Percentiles rank a stretch among this genome's conserved stretches.
Conservation (phyloP, 176 grass and related monocot genomes). For the Oryza brachyantha region DNA sequence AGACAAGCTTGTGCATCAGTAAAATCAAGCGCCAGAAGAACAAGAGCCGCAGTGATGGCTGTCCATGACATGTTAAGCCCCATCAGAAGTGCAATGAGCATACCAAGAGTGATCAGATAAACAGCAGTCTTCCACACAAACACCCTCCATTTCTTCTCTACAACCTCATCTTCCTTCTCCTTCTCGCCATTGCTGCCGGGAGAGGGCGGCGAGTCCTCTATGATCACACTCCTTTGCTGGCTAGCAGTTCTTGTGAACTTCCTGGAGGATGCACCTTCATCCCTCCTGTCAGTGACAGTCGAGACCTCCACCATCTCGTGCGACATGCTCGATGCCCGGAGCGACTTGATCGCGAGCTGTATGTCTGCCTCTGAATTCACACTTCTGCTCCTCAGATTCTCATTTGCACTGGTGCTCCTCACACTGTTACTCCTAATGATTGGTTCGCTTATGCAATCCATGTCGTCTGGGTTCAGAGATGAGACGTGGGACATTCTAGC, state of each 20-base stretch:
- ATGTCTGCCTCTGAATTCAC: slow-evolving; percentile 46
- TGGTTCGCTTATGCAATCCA: slow-evolving; percentile 50
- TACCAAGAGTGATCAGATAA: slow-evolving; percentile 80
- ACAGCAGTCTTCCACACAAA: slow-evolving; percentile 72
- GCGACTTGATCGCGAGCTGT: slow-evolving; percentile 52
- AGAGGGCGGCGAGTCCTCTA: slow-evolving; percentile 48
- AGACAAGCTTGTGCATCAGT: slow-evolving; percentile 75
- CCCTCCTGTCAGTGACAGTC: slow-evolving; percentile 21
- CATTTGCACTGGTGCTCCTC: background rate
- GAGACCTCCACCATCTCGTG: slow-evolving; percentile 54
- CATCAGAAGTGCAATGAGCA: slow-evolving; percentile 78
- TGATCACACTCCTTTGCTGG: slow-evolving; percentile 42
- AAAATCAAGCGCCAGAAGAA: slow-evolving; percentile 82
- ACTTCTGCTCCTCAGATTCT: slow-evolving; percentile 54
- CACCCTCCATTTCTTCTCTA: slow-evolving; percentile 51
- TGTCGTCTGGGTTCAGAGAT: slow-evolving; percentile 48
- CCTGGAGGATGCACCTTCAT: slow-evolving; percentile 38
- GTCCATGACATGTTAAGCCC: slow-evolving; percentile 94
- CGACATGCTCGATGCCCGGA: slow-evolving; percentile 46
- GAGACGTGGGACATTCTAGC: slow-evolving; percentile 85
- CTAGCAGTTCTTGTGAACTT: slow-evolving; percentile 51
- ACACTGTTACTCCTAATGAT: slow-evolving; percentile 47
- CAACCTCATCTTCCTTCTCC: slow-evolving; percentile 47
- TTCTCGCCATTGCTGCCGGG: slow-evolving; percentile 24
- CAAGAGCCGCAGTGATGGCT: slow-evolving; percentile 77